Base-by-base conservation (phyloP, 2,329 filamentous ascomycete genomes). In the Cercospora citrullina region DNA sequence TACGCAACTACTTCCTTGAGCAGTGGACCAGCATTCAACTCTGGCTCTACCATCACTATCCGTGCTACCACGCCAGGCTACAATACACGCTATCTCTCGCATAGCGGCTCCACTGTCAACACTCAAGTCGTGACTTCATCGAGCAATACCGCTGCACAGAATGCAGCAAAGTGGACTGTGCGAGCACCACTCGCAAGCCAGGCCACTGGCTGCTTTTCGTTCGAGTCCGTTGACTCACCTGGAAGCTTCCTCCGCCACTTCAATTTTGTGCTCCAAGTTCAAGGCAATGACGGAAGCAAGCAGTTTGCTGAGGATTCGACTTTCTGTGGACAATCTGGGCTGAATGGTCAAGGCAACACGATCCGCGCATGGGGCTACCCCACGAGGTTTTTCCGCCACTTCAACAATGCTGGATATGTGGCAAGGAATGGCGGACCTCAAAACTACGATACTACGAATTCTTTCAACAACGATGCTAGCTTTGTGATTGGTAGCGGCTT, bases 271-370 rank as follows among this genome's bases (percentile, higher is more conserved):
- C 83, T 90, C 0, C 58, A 76, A 36, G 71, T 89, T 57, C 76
- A 80, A 51, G 81, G 83, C 66, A 83, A 84, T 69, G 87, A 89
- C 69, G 82, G 83, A 64, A 81, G 80, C 65, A 87, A 89, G 80
- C 77, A 80, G 62, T 88, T 89, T 77, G 42, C 78, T 4, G 87
- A 90, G 71, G 87, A 90, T 59, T 86, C 87, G 7, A 90, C 88
- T 0, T 90, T 90, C 77, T 90, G 88, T 74, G 80, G 86, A 0
- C 81, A 85, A 75, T 67, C 81, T 0, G 84, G 83, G 0, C 77
- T 90, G 23, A 85, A 77, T 70, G 84, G 85, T 4, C 74, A 81
- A 53, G 86, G 85, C 6, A 84, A 69, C 69, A 83, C 86, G 0
- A 80, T 90, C 33, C 81, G 85, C 4, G 80, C 86, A 1, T 90